Evolutionary conservation across 192 early-diverging fungal species (phyloP).

Genomic region (Podila minutissima): DNA sequence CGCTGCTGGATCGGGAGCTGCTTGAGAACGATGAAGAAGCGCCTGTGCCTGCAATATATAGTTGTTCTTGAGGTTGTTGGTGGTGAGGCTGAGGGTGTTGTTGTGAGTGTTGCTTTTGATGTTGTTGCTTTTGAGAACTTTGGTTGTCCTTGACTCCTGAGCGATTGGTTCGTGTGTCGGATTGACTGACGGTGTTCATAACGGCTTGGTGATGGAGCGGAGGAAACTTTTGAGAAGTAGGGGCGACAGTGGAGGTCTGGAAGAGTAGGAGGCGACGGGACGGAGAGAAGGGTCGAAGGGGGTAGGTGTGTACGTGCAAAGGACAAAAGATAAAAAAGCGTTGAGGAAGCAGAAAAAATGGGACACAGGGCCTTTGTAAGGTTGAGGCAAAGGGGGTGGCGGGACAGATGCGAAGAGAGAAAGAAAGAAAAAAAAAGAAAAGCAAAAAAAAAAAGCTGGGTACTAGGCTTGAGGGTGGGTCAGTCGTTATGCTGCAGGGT

Average conservation of each 20-base stretch:
- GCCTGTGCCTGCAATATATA: neutral
- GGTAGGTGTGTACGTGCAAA: neutral
- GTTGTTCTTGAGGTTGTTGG: neutral
- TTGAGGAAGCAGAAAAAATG: neutral
- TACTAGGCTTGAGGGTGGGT: neutral
- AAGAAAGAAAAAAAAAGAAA: constrained; percentile 5
- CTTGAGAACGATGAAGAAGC: neutral
- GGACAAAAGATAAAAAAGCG: neutral
- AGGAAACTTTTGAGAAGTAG: neutral
- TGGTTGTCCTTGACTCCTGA: constrained; percentile 11
- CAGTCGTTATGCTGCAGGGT: neutral
- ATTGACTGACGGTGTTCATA: constrained; percentile 19
- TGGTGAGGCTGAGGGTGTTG: neutral
- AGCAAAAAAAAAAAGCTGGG: neutral
- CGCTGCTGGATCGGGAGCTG: constrained; percentile 10
- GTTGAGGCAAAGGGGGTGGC: neutral
- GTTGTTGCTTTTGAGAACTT: neutral
- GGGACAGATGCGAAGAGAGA: neutral
- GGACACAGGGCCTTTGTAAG: too few relatives aligned
- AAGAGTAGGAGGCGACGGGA: neutral
- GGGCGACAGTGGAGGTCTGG: neutral
- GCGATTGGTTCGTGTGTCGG: constrained; percentile 16
- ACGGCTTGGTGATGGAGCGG: neutral
- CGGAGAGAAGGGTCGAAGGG: neutral
- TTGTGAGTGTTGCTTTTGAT: neutral